These are phyloP conservation scores for Pseudocercospora ulei DNA, from an alignment of 2,329 filamentous ascomycete species.

Conservation along the genomic window DNA sequence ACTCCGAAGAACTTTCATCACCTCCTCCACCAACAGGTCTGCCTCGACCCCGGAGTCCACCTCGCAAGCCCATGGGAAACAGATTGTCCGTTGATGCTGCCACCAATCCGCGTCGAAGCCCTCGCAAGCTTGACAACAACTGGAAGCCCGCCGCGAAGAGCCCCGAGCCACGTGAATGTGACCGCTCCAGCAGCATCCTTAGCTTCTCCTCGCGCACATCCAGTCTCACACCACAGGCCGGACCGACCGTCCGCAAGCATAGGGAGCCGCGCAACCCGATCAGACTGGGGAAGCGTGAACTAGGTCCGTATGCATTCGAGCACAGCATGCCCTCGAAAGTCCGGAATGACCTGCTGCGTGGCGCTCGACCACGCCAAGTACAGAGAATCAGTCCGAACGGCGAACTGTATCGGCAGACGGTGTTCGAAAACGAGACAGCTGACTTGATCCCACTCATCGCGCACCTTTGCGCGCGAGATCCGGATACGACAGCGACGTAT, in stretches of 20 bases:
- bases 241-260: conserved; percentile 11
- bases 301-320: conserved; percentile 43
- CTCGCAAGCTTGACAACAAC: conserved; percentile 14
- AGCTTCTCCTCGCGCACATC: conserved; percentile 20
- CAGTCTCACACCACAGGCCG: conserved; percentile 7
- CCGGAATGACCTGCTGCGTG: conserved; percentile 36
- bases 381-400: conserved; percentile 40
- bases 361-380: conserved; percentile 35
- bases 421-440: conserved; percentile 40
- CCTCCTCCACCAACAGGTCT: conserved; percentile 18
- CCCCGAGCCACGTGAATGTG: not conserved
- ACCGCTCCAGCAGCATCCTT: conserved; percentile 6
- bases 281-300: conserved; percentile 35
- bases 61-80: conserved; percentile 3
- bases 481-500: conserved; percentile 59
- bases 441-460: conserved; percentile 41
- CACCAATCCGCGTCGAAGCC: not conserved
- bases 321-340: conserved; percentile 40
- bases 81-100: conserved; percentile 1
- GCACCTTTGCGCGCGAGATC: conserved; percentile 50
- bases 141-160: not conserved
- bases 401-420: conserved; percentile 36
- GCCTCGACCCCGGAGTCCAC: conserved; percentile 5
- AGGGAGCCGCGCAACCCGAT: conserved; percentile 19
- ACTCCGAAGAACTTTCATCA: conserved; percentile 27